Percentiles rank a stretch among this genome's conserved stretches.
Evolutionary conservation across 768 basidiomycete species (phyloP).

Genomic region (Dacryopinax primogenitus): DNA sequence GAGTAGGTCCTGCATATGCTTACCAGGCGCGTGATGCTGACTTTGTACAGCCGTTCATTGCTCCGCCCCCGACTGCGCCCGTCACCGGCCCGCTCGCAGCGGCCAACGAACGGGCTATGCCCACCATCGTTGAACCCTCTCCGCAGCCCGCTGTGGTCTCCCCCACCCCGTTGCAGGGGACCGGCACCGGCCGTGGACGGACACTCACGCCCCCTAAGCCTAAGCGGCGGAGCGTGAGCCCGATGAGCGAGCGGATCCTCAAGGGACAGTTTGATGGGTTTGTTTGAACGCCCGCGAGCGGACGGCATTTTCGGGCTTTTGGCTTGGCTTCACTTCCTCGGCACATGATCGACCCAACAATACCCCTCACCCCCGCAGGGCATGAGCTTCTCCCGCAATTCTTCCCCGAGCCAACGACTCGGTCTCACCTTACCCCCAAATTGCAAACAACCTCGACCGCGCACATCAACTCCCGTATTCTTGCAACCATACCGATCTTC

Average conservation of each 20-base stretch:
- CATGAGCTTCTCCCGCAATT: too few relatives aligned
- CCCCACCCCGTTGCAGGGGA: constrained; percentile 34
- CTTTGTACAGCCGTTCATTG: constrained; percentile 11
- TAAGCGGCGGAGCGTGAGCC: not conserved
- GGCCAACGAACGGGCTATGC: constrained; percentile 14
- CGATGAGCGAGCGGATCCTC: constrained; percentile 70
- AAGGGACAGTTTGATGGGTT: constrained; percentile 88
- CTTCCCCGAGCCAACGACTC: too few relatives aligned
- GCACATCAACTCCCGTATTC: not conserved
- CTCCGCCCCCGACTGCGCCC: constrained; percentile 10
- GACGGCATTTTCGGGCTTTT: too few relatives aligned
- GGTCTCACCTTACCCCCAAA: too few relatives aligned
- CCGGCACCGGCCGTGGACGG: constrained; percentile 43
- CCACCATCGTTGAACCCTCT: constrained; percentile 3
- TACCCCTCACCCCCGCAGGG: too few relatives aligned
- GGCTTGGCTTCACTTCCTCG: too few relatives aligned
- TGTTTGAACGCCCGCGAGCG: constrained; percentile 37
- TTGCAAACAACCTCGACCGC: too few relatives aligned
- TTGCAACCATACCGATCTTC: constrained; percentile 1
- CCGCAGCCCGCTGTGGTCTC: constrained; percentile 20
- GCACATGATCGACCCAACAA: too few relatives aligned
- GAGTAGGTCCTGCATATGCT: constrained; percentile 34
- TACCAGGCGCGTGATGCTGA: constrained; percentile 12
- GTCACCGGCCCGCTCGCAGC: not conserved
- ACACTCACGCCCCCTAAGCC: constrained; percentile 62